Percentiles rank a stretch among this genome's conserved stretches.
Evolutionary conservation across 1,284 basidiomycete species (phyloP).

Genomic region (Boletus holoroseus): DNA sequence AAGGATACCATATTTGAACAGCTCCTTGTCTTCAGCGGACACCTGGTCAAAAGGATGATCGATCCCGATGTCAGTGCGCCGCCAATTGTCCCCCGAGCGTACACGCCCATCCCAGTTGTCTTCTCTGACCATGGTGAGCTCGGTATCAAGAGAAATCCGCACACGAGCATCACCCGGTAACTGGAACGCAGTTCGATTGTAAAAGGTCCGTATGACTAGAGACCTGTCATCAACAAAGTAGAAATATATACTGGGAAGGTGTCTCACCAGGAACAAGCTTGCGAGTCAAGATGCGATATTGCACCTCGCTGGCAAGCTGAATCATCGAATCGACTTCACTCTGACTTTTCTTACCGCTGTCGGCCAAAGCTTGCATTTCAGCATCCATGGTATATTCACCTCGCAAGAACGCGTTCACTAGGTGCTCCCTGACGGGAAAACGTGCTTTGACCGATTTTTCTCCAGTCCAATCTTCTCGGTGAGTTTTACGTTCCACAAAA

Average conservation of each 20-base stretch:
- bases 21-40: constrained; percentile 76
- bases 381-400: constrained; percentile 94
- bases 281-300: constrained; percentile 86
- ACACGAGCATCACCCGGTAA: constrained; percentile 97
- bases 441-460: constrained; percentile 99
- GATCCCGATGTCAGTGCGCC: constrained; percentile 90
- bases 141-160: constrained; percentile 96
- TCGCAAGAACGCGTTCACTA: constrained; percentile 86
- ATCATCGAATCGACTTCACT: constrained; percentile 94
- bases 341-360: constrained; percentile 92
- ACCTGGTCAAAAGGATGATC: constrained; percentile 87
- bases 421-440: constrained; percentile 94
- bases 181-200: constrained; percentile 98
- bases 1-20: constrained; percentile 92
- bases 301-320: constrained; percentile 93
- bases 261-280: constrained; percentile 72
- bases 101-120: constrained; percentile 91
- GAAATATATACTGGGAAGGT: background rate
- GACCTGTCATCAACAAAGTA: constrained; percentile 4
- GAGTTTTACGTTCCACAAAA: constrained; percentile 98
- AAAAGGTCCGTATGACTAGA: constrained; percentile 94
- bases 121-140: constrained; percentile 90
- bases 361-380: constrained; percentile 85
- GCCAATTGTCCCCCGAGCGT: constrained; percentile 87
- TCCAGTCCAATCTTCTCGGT: constrained; percentile 98